These are phyloP conservation scores for Rusavskia elegans DNA, from an alignment of 495 filamentous ascomycete species.

Conservation along the genomic window DNA sequence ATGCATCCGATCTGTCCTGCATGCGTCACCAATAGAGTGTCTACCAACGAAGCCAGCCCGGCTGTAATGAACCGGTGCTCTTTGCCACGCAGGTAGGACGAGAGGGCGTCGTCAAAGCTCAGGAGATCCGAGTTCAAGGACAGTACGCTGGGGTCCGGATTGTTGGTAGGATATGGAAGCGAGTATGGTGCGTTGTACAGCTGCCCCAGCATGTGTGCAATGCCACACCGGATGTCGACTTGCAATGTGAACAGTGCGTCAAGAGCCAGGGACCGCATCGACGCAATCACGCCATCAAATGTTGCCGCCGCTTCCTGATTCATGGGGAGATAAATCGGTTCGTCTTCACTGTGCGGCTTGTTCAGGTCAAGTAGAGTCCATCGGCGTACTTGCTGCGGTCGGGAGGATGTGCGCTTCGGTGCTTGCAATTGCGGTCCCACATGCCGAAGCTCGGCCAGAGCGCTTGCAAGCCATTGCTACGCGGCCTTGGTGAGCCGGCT, in stretches of 20 bases:
- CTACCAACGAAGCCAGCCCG: constrained; percentile 56
- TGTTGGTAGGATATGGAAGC: constrained; percentile 54
- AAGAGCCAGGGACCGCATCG: constrained; percentile 58
- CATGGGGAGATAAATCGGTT: constrained; percentile 75
- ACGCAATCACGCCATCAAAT: constrained; percentile 77
- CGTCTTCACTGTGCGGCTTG: constrained; percentile 39
- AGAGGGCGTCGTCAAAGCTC: constrained; percentile 65
- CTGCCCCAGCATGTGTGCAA: constrained; percentile 46
- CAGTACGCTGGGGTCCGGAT: constrained; percentile 65
- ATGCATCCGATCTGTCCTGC: constrained; percentile 45
- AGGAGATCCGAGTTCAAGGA: constrained; percentile 66
- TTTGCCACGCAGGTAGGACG: constrained; percentile 43
- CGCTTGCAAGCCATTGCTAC: constrained; percentile 77
- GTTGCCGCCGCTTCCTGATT: constrained; percentile 53
- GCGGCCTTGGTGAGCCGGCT: constrained; percentile 8
- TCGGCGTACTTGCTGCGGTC: constrained; percentile 36
- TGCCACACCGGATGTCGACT: constrained; percentile 68
- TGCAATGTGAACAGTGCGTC: constrained; percentile 72
- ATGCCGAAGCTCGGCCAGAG: constrained; percentile 57
- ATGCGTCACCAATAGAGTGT: constrained; percentile 50
- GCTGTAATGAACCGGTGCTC: constrained; percentile 55
- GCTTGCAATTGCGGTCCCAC: constrained; percentile 35
- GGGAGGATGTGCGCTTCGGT: constrained; percentile 22
- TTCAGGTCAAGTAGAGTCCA: constrained; percentile 60
- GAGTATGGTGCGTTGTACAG: constrained; percentile 35